phyloP scores from a whole-genome alignment of 2,329 filamentous ascomycete genomes.

The Ophiostoma pallidulum region DNA sequence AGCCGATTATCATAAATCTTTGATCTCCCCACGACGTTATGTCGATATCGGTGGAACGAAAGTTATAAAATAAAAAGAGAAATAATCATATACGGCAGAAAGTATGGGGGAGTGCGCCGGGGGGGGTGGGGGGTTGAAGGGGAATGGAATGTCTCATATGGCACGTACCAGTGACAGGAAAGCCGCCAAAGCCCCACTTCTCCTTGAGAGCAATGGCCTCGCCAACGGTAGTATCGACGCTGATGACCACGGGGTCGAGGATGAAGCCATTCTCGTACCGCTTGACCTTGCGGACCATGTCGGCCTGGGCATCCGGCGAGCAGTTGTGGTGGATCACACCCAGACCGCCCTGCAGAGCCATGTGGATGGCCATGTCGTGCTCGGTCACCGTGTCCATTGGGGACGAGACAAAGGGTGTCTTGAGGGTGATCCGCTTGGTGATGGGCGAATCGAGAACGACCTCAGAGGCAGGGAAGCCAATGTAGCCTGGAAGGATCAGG shows the following conservation, averaged over 20 bases:
- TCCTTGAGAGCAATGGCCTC: slow-evolving; percentile 91
- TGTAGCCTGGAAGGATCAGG: slow-evolving; percentile 90
- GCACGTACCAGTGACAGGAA: slow-evolving; percentile 91
- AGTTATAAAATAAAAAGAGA: slow-evolving; percentile 73
- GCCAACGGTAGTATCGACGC: slow-evolving; percentile 74
- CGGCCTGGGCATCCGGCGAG: slow-evolving; percentile 90
- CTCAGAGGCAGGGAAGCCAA: slow-evolving; percentile 89
- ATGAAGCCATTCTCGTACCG: slow-evolving; percentile 99
- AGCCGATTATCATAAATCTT: slow-evolving; percentile 23
- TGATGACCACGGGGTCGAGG: slow-evolving; percentile 86
- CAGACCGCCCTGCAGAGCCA: slow-evolving; percentile 77
- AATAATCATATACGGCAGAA: slow-evolving; percentile 59
- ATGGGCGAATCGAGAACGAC: slow-evolving; percentile 83
- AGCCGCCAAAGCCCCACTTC: slow-evolving; percentile 97
- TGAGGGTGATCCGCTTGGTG: slow-evolving; percentile 90
- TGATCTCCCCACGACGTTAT: slow-evolving; percentile 75
- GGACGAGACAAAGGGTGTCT: slow-evolving; percentile 93
- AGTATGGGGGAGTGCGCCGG: not conserved
- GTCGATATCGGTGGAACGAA: slow-evolving; percentile 99
- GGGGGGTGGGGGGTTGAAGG: slow-evolving; percentile 27
- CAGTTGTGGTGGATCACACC: slow-evolving; percentile 99
- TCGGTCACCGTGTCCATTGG: slow-evolving; percentile 99
- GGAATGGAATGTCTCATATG: too few relatives aligned
- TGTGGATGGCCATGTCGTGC: slow-evolving; percentile 98
- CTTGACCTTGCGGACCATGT: slow-evolving; percentile 99